Percentiles rank a stretch among this genome's conserved stretches.
These are phyloP conservation scores for Naematelia aurantialba DNA, from an alignment of 768 basidiomycete species.

Conservation along the genomic window DNA sequence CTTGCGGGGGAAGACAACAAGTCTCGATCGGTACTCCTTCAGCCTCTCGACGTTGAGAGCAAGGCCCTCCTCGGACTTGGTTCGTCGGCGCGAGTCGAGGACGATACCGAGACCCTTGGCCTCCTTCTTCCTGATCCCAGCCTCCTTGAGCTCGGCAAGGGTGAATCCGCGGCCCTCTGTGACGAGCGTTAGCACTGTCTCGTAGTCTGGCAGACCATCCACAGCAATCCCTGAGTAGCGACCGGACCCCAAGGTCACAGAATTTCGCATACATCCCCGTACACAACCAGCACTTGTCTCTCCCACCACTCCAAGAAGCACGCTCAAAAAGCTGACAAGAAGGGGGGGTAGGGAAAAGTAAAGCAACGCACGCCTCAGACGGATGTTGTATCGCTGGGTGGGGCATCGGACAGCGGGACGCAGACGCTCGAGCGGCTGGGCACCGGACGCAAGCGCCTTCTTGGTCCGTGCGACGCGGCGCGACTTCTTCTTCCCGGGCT, in stretches of 20 bases:
- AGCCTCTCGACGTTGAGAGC: constrained; percentile 89
- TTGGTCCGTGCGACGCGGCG: constrained; percentile 85
- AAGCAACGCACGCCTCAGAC: constrained; percentile 75
- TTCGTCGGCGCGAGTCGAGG: constrained; percentile 95
- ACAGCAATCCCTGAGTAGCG: no score
- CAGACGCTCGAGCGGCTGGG: constrained; percentile 81
- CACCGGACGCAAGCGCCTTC: constrained; percentile 86
- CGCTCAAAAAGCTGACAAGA: background rate
- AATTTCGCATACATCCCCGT: no score
- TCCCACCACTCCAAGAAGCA: background rate
- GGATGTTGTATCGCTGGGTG: constrained; percentile 96
- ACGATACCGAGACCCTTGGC: constrained; percentile 89
- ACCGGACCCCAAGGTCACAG: no score
- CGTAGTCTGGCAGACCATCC: no score
- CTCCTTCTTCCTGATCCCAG: constrained; percentile 89
- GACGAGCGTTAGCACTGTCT: no score
- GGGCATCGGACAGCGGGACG: constrained; percentile 95
- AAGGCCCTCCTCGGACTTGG: constrained; percentile 95
- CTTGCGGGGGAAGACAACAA: constrained; percentile 97
- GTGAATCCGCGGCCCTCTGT: constrained; percentile 83
- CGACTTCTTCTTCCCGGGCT: constrained; percentile 95
- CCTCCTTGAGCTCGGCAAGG: constrained; percentile 87
- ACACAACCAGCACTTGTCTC: background rate
- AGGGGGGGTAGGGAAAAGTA: no score
- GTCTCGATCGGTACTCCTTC: constrained; percentile 82